A percentile compares a stretch with the other conserved stretches of the same genome.
Conservation (phyloP, 129 eudicot species). For the Chrysanthemum seticuspe region DNA sequence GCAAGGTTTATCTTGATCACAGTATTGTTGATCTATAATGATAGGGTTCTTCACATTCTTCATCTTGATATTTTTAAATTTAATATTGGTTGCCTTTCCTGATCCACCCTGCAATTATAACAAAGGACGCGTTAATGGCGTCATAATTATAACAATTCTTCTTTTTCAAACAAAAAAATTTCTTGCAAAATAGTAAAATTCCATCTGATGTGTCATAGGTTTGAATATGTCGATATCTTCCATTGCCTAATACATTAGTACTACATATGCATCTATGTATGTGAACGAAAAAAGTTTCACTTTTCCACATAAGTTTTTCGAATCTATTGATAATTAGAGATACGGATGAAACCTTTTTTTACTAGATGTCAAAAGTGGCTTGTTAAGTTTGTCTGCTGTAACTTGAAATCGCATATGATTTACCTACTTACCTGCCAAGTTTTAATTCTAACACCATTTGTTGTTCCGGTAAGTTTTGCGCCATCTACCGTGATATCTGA, state of each 20-base stretch:
- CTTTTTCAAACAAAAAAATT: not conserved
- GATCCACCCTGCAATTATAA: constrained; percentile 72
- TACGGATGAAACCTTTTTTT: no score
- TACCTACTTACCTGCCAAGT: constrained; percentile 66
- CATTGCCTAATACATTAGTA: no score
- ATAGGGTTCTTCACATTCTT: constrained; percentile 67
- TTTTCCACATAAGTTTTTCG: no score
- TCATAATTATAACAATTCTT: not conserved
- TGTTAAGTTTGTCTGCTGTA: not conserved
- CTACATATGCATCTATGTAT: not conserved
- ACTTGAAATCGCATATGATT: not conserved
- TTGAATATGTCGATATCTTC: not conserved
- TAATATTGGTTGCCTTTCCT: constrained; percentile 76
- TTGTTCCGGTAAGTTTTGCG: constrained; percentile 59
- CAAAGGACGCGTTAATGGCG: not conserved
- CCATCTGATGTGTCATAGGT: not conserved
- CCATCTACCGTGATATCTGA: constrained; percentile 67
- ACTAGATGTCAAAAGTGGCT: not conserved
- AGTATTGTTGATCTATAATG: constrained; percentile 79
- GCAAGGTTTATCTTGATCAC: constrained; percentile 67
- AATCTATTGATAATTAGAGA: no score
- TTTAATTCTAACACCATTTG: constrained; percentile 88
- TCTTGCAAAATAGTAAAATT: not conserved
- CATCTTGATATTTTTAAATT: constrained; percentile 61
- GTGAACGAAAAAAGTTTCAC: not conserved